Evolutionary conservation across 345 rosid species (phyloP), one percentile per base, ranked within the genome.

Genomic region (Abelmoschus esculentus): DNA sequence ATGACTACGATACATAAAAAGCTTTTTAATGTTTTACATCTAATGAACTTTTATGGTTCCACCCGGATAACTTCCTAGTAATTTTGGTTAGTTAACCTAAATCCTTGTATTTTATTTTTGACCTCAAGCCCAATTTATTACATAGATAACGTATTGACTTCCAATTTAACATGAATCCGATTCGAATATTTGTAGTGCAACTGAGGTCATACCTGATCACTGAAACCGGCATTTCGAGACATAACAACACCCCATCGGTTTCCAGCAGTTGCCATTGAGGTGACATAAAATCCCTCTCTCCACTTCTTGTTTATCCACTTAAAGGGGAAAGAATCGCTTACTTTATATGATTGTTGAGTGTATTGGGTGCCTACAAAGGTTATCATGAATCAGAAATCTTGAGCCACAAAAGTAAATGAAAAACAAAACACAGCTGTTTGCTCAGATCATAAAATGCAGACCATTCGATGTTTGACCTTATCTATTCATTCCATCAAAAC

Each of bases 221-320:
- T 81, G 77, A 86, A 90, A 67, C 99, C 98, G 61, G 99, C 88
- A 76, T 95, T 95, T 56, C 98, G 97, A 79, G 99, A 96, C 99
- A 96, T 90, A 65, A 96, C 99, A 61, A 96, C 87, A 59, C 91
- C 98, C 99, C 98, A 96, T 70, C 96, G 82, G 71, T 82, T 92
- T 67, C 97, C 98, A 64, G 99, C 91, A 60, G 99, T 96, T 69
- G 96, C 90, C 99, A 96, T 96, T 19, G 98, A 80, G 72, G 99
- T 96, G n/a, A 96, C 98, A 61, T 87, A 87, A 77, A 96, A 96
- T 9, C 96, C 99, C 78, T 96, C 99, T 82, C 89, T 90, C 99
- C 99, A 96, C 78, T 96, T 96, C 81, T 90, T 96, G 88, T 90
- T 96, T 69, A 96, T 90, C 97, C 98, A 96, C 78, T 96, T 92